A percentile compares a stretch with the other conserved stretches of the same genome.
Evolutionary conservation across 768 basidiomycete species (phyloP).

Genomic region (Agrocybe pediades): DNA sequence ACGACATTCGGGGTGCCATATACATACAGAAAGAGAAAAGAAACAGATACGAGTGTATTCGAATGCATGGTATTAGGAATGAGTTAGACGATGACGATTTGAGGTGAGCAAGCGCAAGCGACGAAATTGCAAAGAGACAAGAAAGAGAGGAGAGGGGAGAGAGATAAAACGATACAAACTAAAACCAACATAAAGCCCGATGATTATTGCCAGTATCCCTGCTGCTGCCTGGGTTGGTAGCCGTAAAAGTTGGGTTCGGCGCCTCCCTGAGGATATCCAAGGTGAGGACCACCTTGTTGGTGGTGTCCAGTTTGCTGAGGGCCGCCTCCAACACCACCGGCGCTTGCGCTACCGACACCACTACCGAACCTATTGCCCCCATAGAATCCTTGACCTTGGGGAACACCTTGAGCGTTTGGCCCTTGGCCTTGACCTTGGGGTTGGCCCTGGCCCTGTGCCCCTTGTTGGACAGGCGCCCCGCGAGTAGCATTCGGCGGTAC

Average conservation of each 20-base stretch:
- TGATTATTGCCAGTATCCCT: conserved; percentile 60
- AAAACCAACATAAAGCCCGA: not conserved
- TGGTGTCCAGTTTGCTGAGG: conserved; percentile 45
- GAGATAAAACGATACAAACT: conserved; percentile 9
- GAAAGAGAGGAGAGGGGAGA: conserved; percentile 6
- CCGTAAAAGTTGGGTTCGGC: conserved; percentile 72
- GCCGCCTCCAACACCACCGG: conserved; percentile 37
- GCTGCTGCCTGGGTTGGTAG: conserved; percentile 68
- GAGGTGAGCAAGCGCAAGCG: conserved; percentile 1
- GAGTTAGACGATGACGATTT: conserved; percentile 10
- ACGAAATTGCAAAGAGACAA: conserved; percentile 4
- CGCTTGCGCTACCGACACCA: conserved; percentile 33
- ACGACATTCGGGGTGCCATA: conserved; percentile 22
- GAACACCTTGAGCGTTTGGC: conserved; percentile 47
- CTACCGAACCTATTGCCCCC: conserved; percentile 45
- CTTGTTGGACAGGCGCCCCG: conserved; percentile 43
- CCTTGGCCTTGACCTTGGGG: conserved; percentile 52
- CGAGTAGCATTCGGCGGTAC: conserved; percentile 50
- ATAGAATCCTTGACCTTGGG: conserved; percentile 54
- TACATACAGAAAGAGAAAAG: conserved; percentile 16
- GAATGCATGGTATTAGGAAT: conserved; percentile 22
- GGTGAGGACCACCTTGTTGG: conserved; percentile 50
- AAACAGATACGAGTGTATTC: conserved; percentile 19
- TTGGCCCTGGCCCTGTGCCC: conserved; percentile 54
- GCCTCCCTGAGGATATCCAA: conserved; percentile 65